phyloP scores from a whole-genome alignment of 2,329 filamentous ascomycete genomes.

The Dryadomyces quercus-mongolicae region DNA sequence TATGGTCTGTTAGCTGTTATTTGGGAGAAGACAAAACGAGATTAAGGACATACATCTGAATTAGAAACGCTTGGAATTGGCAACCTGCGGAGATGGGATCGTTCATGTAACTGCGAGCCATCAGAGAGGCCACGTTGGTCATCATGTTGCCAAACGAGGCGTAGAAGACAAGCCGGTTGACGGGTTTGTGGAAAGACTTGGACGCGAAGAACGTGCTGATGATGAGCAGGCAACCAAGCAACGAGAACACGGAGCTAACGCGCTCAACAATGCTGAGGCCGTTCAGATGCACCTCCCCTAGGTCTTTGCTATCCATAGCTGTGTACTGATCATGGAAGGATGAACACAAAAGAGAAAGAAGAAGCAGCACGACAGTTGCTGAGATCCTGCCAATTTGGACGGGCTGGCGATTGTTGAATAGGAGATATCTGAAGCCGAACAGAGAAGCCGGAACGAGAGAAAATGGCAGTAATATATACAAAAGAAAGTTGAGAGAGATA shows the following conservation, averaged over 20 bases:
- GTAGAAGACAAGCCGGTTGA: conserved; percentile 76
- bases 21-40: not conserved
- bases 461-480: no score
- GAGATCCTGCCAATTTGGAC: no score
- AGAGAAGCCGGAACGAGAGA: not conserved
- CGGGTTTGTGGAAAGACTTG: conserved; percentile 67
- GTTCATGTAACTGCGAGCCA: conserved; percentile 49
- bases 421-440: no score
- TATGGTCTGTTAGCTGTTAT: no score
- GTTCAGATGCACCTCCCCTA: conserved; percentile 26
- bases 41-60: conserved; percentile 57
- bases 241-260: conserved; percentile 55
- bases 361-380: not conserved
- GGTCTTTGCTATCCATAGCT: conserved; percentile 8
- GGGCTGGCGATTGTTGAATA: no score
- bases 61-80: conserved; percentile 65
- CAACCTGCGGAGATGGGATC: conserved; percentile 40
- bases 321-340: not conserved
- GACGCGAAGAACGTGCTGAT: conserved; percentile 59
- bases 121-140: conserved; percentile 64
- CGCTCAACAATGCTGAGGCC: conserved; percentile 54
- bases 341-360: not conserved
- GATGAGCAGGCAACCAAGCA: conserved; percentile 60
- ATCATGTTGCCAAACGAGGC: conserved; percentile 73
- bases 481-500: no score